Evolutionary conservation across 2,329 filamentous ascomycete species (phyloP).

Genomic region (Calycina herbarum): DNA sequence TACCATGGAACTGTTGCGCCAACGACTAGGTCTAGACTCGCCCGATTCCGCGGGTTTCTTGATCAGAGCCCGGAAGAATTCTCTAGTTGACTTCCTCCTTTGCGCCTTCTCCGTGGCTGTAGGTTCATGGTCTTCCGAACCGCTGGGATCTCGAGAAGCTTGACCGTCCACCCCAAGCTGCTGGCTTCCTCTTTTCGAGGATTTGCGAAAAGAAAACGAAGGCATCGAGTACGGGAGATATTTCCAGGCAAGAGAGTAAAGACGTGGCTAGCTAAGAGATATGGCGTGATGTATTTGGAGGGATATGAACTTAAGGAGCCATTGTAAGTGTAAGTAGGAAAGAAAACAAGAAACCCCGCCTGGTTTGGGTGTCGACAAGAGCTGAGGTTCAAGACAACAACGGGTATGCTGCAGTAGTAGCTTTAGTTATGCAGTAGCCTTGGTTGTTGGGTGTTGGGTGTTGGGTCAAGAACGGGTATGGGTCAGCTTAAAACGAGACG

Average conservation of each 20-base stretch:
- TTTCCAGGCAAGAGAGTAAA: background rate
- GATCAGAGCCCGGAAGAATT: constrained; percentile 37
- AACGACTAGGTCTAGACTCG: constrained; percentile 20
- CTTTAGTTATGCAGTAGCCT: too few relatives aligned
- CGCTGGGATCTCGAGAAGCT: constrained; percentile 9
- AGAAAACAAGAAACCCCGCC: background rate
- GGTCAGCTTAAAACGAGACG: too few relatives aligned
- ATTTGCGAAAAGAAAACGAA: constrained; percentile 27
- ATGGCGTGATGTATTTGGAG: background rate
- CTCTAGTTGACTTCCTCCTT: constrained; percentile 37
- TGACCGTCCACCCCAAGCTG: constrained; percentile 21
- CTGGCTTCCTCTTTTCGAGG: constrained; percentile 20
- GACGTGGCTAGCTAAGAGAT: background rate
- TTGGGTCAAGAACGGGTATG: too few relatives aligned
- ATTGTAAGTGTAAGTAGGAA: background rate
- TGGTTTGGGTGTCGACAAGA: too few relatives aligned
- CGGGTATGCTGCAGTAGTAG: too few relatives aligned
- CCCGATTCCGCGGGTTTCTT: constrained; percentile 28
- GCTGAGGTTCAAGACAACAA: too few relatives aligned
- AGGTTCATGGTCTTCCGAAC: constrained; percentile 15
- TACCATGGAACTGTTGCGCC: constrained; percentile 25
- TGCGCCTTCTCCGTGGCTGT: constrained; percentile 31
- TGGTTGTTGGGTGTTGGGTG: too few relatives aligned
- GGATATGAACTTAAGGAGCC: background rate
- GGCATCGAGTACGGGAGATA: constrained; percentile 3